phyloP scores from a whole-genome alignment of 1,139 yeast species.

The Meyerozyma elateridarum region DNA sequence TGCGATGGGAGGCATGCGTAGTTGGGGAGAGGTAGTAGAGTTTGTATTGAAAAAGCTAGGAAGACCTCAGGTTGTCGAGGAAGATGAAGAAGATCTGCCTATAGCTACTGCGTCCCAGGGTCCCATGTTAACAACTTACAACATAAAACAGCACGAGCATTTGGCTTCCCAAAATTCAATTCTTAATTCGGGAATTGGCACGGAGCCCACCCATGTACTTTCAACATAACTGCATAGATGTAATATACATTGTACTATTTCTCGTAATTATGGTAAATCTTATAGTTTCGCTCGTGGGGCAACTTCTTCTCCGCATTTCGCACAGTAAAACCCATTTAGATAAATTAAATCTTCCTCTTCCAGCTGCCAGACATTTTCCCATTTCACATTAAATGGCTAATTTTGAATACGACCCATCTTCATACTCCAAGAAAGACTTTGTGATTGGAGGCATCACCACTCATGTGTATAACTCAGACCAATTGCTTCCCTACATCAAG shows the following conservation, averaged over 20 bases:
- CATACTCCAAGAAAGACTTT: conserved; percentile 20
- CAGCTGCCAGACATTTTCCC: too few relatives aligned
- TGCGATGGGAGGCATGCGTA: conserved; percentile 31
- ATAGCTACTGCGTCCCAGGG: conserved; percentile 1
- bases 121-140: conserved; percentile 5
- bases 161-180: conserved; percentile 11
- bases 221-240: too few relatives aligned
- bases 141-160: conserved; percentile 9
- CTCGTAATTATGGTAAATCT: too few relatives aligned
- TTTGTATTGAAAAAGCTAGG: conserved; percentile 24
- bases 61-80: conserved; percentile 19
- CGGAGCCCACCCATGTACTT: too few relatives aligned
- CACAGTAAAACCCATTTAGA: too few relatives aligned
- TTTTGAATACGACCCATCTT: conserved; percentile 19
- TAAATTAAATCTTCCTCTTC: too few relatives aligned
- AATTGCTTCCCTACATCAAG: conserved; percentile 23
- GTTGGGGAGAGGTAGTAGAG: conserved; percentile 29
- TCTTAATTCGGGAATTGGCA: conserved; percentile 7
- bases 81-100: conserved; percentile 17
- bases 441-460: conserved; percentile 32
- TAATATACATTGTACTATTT: too few relatives aligned
- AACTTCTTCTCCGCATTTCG: too few relatives aligned
- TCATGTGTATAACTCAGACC: conserved; percentile 30
- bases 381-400: conserved; percentile 13
- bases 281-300: too few relatives aligned